These are phyloP conservation scores for Globisporangium nagaii DNA, from an alignment of 352 stramenopile genomes.

Conservation along the genomic window DNA sequence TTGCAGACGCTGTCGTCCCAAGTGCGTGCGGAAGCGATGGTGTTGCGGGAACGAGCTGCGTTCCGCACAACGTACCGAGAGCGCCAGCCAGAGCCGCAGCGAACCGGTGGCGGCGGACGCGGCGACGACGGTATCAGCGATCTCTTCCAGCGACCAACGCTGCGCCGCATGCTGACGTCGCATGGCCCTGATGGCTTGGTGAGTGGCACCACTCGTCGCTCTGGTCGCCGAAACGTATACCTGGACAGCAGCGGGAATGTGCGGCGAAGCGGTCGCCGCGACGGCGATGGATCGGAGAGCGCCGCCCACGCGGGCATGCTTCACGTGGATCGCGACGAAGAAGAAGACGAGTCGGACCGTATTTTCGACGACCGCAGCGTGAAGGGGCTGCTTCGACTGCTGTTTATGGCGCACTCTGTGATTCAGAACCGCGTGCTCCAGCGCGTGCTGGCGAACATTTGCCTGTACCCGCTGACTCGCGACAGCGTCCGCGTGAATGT, in stretches of 20 bases:
- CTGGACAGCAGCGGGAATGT: conserved; percentile 28
- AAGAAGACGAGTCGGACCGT: conserved; percentile 49
- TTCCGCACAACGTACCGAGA: conserved; percentile 71
- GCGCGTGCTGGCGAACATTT: conserved; percentile 73
- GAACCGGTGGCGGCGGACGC: conserved; percentile 15
- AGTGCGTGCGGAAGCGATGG: conserved; percentile 93
- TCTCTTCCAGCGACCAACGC: conserved; percentile 65
- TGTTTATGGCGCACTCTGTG: conserved; percentile 80
- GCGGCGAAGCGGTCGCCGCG: conserved; percentile 29
- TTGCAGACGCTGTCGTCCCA: conserved; percentile 92
- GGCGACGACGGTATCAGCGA: conserved; percentile 51
- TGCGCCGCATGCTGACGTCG: conserved; percentile 78
- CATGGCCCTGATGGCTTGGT: conserved; percentile 44
- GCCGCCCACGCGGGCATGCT: conserved; percentile 48
- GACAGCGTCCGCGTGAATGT: conserved; percentile 52
- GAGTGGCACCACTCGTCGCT: conserved; percentile 29
- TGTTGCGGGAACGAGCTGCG: conserved; percentile 91
- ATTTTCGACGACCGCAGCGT: conserved; percentile 69
- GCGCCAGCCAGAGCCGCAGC: conserved; percentile 29
- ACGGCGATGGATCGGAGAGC: conserved; percentile 24
- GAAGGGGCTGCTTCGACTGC: conserved; percentile 53
- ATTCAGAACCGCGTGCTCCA: conserved; percentile 82
- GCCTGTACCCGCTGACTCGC: conserved; percentile 70
- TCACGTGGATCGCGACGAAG: conserved; percentile 67
- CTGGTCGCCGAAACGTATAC: conserved; percentile 30